phyloP scores from a whole-genome alignment of 495 filamentous ascomycete species.

The Penicillium taxi region DNA sequence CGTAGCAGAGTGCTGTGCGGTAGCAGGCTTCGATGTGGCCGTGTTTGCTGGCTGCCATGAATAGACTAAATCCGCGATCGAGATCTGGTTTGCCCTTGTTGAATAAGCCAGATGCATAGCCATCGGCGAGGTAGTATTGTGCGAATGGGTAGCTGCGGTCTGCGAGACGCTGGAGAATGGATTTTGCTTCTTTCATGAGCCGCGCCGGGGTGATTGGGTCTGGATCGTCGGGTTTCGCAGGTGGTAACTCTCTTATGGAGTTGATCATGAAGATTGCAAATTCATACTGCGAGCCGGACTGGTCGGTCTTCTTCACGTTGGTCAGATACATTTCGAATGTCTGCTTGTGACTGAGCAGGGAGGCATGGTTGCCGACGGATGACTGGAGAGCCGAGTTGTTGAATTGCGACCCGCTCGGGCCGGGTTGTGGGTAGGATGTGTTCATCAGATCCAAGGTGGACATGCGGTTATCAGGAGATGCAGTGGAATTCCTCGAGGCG shows the following conservation, averaged over 20 bases:
- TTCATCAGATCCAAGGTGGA: conserved; percentile 87
- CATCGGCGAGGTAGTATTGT: conserved; percentile 94
- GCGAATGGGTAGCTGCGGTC: conserved; percentile 90
- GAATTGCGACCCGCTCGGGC: conserved; percentile 60
- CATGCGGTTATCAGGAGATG: conserved; percentile 65
- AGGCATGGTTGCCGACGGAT: conserved; percentile 80
- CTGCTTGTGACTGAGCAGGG: conserved; percentile 77
- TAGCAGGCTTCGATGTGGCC: conserved; percentile 96
- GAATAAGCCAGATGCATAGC: conserved; percentile 89
- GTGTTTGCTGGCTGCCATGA: conserved; percentile 90
- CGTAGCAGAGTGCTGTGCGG: conserved; percentile 88
- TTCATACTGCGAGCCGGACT: conserved; percentile 81
- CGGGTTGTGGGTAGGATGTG: conserved; percentile 79
- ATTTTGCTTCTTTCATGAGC: conserved; percentile 76
- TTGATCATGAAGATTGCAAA: conserved; percentile 92
- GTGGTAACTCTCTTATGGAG: conserved; percentile 59
- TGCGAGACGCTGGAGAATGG: conserved; percentile 76
- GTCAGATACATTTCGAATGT: conserved; percentile 95
- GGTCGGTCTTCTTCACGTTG: conserved; percentile 94
- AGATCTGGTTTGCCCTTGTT: conserved; percentile 87
- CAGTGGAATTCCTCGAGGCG: conserved; percentile 51
- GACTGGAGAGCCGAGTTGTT: conserved; percentile 71
- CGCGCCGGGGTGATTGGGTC: conserved; percentile 49
- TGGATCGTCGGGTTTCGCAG: conserved; percentile 32
- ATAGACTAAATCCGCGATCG: conserved; percentile 82